Percentiles rank a stretch among this genome's conserved stretches.
These are phyloP conservation scores for Malassezia arunalokei DNA, from an alignment of 1,284 basidiomycete species.

Conservation along the genomic window DNA sequence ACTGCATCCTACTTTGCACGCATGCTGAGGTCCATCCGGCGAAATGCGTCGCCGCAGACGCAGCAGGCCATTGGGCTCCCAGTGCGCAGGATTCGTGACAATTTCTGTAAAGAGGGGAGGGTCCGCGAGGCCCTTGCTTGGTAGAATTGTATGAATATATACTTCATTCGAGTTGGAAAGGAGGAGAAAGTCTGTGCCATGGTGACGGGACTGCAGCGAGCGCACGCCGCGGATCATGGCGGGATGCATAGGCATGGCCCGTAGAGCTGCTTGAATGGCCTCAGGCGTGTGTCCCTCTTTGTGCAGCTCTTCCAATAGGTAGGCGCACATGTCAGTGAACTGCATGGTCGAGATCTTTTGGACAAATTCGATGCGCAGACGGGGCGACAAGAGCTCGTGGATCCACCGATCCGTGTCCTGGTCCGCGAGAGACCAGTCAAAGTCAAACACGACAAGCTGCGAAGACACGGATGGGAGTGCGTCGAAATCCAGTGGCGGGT, in stretches of 20 bases:
- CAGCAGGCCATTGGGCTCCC: conserved; percentile 62
- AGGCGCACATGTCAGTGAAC: conserved; percentile 65
- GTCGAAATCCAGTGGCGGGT: conserved; percentile 13
- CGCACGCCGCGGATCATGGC: conserved; percentile 84
- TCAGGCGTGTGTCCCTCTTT: conserved; percentile 52
- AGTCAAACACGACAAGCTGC: conserved; percentile 87
- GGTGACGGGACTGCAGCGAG: conserved; percentile 49
- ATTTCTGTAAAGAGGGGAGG: conserved; percentile 63
- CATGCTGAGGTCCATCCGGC: conserved; percentile 59
- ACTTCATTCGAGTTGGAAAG: conserved; percentile 87
- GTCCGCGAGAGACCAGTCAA: conserved; percentile 83
- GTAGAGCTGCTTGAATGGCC: conserved; percentile 66
- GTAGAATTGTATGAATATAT: conserved; percentile 65
- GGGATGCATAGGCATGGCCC: conserved; percentile 80
- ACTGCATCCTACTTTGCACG: conserved; percentile 74
- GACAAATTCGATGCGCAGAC: conserved; percentile 72
- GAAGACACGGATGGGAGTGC: conserved; percentile 24
- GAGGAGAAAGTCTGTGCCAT: conserved; percentile 70
- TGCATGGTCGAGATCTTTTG: conserved; percentile 57
- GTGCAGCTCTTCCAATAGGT: conserved; percentile 33
- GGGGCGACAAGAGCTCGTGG: conserved; percentile 77
- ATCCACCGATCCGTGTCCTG: conserved; percentile 96
- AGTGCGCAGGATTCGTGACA: conserved; percentile 83
- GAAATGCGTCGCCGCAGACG: conserved; percentile 65
- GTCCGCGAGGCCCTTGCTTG: conserved; percentile 7